These are phyloP conservation scores for Hirschioporus abietinus DNA, from an alignment of 768 basidiomycete genomes.

Conservation along the genomic window DNA sequence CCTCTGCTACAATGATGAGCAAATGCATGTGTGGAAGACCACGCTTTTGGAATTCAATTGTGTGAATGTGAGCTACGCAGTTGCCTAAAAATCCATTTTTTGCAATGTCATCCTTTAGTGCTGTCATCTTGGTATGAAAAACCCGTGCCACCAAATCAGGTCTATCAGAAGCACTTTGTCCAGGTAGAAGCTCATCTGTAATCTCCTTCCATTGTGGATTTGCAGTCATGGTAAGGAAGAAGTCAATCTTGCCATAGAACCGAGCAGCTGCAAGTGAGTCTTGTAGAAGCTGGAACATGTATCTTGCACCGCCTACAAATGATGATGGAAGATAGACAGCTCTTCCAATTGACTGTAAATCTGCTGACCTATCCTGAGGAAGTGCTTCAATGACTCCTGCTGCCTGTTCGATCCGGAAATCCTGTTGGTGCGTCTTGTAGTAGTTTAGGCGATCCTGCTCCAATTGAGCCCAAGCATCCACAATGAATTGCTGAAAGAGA, in stretches of 20 bases:
- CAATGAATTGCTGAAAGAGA: slow-evolving; percentile 40
- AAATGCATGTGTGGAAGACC: slow-evolving; percentile 52
- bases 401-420: slow-evolving; percentile 30
- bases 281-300: slow-evolving; percentile 40
- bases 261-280: slow-evolving; percentile 42
- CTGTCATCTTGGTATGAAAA: slow-evolving; percentile 38
- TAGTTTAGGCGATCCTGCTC: slow-evolving; percentile 37
- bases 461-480: slow-evolving; percentile 39
- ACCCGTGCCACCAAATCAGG: slow-evolving; percentile 44
- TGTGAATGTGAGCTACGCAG: slow-evolving; percentile 39
- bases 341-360: slow-evolving; percentile 28
- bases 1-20: slow-evolving; percentile 35
- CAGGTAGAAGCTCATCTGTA: slow-evolving; percentile 28
- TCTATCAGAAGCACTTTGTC: slow-evolving; percentile 33
- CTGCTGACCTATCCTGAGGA: slow-evolving; percentile 11
- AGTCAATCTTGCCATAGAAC: slow-evolving; percentile 30
- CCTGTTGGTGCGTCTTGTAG: slow-evolving; percentile 27
- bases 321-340: slow-evolving; percentile 36
- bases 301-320: slow-evolving; percentile 33
- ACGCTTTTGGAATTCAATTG: slow-evolving; percentile 54
- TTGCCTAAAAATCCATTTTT: slow-evolving; percentile 36
- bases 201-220: slow-evolving; percentile 51
- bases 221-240: slow-evolving; percentile 49
- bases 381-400: slow-evolving; percentile 29
- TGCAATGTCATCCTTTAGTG: slow-evolving; percentile 28